Conservation (phyloP, 2,329 filamentous ascomycete species). For the Alternaria infectoria region DNA sequence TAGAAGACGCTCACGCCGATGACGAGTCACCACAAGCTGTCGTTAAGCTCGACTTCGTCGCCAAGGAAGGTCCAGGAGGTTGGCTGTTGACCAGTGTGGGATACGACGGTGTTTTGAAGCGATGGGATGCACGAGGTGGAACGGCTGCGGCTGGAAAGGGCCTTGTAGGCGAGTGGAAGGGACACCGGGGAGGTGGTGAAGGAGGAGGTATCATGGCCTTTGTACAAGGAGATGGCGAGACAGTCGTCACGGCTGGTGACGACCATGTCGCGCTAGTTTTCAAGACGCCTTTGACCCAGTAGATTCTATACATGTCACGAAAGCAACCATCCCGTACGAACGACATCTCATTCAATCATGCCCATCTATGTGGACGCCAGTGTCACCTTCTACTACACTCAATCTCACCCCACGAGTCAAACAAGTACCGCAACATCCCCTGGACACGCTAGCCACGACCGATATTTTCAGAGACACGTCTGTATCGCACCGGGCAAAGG, state of each 20-base stretch:
- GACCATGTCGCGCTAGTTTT: conserved; percentile 58
- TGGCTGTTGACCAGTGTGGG: conserved; percentile 87
- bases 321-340: not conserved
- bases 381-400: not conserved
- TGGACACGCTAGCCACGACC: not conserved
- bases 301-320: not conserved
- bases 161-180: conserved; percentile 85
- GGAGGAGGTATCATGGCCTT: conserved; percentile 90
- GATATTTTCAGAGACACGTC: not conserved
- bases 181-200: conserved; percentile 83
- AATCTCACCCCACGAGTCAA: not conserved
- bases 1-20: conserved; percentile 77
- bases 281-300: conserved; percentile 27
- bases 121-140: conserved; percentile 82
- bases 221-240: conserved; percentile 77
- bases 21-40: conserved; percentile 80
- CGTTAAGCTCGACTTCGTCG: conserved; percentile 89
- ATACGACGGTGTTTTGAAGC: conserved; percentile 86
- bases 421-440: not conserved
- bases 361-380: not conserved
- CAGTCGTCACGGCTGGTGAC: conserved; percentile 88
- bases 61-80: conserved; percentile 48
- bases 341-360: not conserved
- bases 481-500: conserved; percentile 1
- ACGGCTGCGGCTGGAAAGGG: conserved; percentile 72